Percentiles rank a stretch among this genome's conserved stretches.
Evolutionary conservation across 306 rosid species (phyloP).

Genomic region (Erythrophleum fordii): DNA sequence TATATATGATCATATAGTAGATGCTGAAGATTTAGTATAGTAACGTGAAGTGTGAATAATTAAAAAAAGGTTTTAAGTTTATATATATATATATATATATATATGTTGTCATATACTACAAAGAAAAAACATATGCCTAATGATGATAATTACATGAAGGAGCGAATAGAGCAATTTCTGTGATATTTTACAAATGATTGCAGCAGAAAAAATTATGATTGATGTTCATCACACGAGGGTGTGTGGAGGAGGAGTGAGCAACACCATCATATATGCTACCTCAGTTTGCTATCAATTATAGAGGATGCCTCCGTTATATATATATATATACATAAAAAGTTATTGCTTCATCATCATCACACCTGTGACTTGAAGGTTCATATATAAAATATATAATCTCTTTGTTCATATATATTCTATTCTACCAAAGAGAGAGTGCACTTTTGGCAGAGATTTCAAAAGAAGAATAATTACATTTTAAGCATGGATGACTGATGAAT

Average conservation of each 20-base stretch:
- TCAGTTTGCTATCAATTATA: slow-evolving; percentile 10
- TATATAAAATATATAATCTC: no score
- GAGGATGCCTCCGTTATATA: no score
- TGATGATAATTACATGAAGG: background rate
- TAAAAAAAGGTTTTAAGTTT: no score
- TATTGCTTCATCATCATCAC: background rate
- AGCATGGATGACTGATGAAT: background rate
- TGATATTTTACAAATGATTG: slow-evolving; percentile 28
- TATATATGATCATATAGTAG: no score
- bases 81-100: no score
- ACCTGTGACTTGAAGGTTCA: background rate
- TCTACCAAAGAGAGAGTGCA: no score
- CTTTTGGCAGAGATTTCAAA: no score
- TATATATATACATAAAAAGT: no score
- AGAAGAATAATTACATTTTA: background rate
- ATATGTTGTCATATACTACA: no score
- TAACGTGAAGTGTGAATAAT: no score
- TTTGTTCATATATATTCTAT: no score
- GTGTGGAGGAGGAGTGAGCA: background rate
- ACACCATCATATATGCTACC: slow-evolving; percentile 12
- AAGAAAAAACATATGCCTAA: background rate
- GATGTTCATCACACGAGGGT: slow-evolving; percentile 29
- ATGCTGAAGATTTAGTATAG: no score
- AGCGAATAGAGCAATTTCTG: background rate
- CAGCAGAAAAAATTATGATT: slow-evolving; percentile 35